phyloP scores from a whole-genome alignment of 768 basidiomycete genomes.

The Tricholoma flavovirens region DNA sequence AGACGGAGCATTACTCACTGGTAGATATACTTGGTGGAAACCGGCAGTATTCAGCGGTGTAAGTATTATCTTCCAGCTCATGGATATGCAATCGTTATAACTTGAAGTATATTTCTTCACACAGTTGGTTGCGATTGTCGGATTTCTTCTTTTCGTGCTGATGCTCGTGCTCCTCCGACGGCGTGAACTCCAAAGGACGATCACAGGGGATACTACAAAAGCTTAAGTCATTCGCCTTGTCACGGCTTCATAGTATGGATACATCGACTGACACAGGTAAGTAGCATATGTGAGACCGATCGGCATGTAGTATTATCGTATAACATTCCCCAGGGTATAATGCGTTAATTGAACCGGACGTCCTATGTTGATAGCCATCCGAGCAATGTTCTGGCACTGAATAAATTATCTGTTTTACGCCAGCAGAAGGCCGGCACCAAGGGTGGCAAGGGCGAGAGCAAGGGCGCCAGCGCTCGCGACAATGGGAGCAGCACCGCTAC shows the following conservation, averaged over 20 bases:
- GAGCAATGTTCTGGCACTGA: background rate
- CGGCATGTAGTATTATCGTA: background rate
- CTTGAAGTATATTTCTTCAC: background rate
- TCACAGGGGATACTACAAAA: background rate
- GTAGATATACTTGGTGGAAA: background rate
- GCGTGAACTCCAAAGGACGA: background rate
- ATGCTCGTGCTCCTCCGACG: background rate
- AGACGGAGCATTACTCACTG: background rate
- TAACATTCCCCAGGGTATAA: background rate
- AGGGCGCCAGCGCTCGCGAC: background rate
- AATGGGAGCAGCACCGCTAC: background rate
- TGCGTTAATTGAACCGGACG: background rate
- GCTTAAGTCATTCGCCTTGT: background rate
- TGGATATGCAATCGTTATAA: background rate
- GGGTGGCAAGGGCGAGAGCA: background rate
- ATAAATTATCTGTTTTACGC: background rate
- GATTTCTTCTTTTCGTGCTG: background rate
- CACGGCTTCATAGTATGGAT: too few relatives aligned
- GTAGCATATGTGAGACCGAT: background rate
- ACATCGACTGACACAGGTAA: too few relatives aligned
- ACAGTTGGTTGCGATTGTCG: background rate
- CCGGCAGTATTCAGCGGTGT: background rate
- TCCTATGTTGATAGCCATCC: background rate
- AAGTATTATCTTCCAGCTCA: background rate
- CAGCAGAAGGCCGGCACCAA: background rate